Base-by-base conservation (phyloP, 371 early-diverging fungal genomes). In the Chytridium lagenaria region DNA sequence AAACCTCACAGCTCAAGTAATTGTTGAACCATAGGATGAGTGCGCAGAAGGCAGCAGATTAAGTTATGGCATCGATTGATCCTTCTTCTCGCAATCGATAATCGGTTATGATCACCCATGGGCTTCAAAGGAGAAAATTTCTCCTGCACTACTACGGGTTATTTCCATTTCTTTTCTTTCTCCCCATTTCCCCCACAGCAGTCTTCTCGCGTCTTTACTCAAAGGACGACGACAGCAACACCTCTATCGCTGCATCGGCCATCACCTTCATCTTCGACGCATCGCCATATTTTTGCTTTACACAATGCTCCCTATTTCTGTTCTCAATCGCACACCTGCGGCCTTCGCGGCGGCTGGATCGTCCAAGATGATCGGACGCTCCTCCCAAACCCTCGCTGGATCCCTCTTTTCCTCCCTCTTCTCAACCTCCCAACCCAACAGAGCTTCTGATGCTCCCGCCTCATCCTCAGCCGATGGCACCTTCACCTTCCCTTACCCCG, bases 401-500 rank as follows among this genome's bases (percentile, higher is more conserved):
- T 61, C 61, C 31, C 36, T 61, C 61, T 61, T 61, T 34, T 61
- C 61, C 30, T 34, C 30, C 61, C 68, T 68, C 51, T 68, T 68
- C 68, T 68, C 68, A 26, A 68, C 68, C 50, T 68, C 68, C 51
- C 68, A 49, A 22, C 50, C 50, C 33, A 44, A 22, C 68, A 23
- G 40, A 39, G 52, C 51, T 7, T 49, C 68, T 7, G 68, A 68
- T 50, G 51, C 52, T 15, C 16, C 66, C 49, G 38, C 66, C 40
- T 23, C 40, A n/a, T n/a, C 44, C 19, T 44, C 64, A 55, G 2
- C 55, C 34, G 50, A 30, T 52, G 59, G 44, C 30, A 12, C 22
- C 10, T 66, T 31, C 52, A 69, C 37, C 16, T 77, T 84, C 71
- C 68, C 71, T 34, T 77, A 77, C 61, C 30, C 28, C 23, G 78